Base-by-base conservation (phyloP, 1,139 yeast species). In the Geotrichum carabidarum region DNA sequence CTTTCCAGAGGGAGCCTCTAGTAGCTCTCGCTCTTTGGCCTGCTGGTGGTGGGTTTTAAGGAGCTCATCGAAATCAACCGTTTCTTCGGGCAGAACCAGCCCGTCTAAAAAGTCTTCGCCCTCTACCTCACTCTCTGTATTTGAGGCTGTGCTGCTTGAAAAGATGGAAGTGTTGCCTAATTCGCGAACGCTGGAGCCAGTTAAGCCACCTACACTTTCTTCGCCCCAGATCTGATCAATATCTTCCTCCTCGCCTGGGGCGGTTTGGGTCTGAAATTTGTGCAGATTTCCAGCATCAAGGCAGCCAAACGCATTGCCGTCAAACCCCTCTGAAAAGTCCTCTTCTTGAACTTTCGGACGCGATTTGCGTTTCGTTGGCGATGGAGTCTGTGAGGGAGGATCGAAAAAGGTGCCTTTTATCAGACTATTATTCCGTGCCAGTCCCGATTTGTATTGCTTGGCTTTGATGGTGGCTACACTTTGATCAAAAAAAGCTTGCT, bases 61-160 rank as follows among this genome's bases (percentile, higher is more conserved):
- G 6, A 44, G 43, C 14, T 30, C 43, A 14, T 31, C 37, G 40
- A 56, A 56, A 38, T 56, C 46, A 9, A 55, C 49, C 8, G 35
- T 37, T 22, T 50, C 55, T 8, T 46, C 54, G 8, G 58, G 58
- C 17, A 56, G 36, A 12, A 53, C 46, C 15, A 56, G 36, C 1
- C 58, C 58, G 5, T 56, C 58, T 8, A 56, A 37, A 36, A 56
- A 50, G 44, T 56, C 58, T 15, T 56, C 52, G 14, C 52, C 55
- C 12, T 53, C 56, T 14, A 53, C 37, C 31, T 56, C 58, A 30
- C 54, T 53, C 38, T 53, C 58, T 15, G 56, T 55, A 27, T 35
- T 55, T 6, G 58, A 48, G 6, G 52, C 15, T 1, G 55, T 34
- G 18, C 53, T 35, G 15, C 46, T 42, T 6, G 58, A 56, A 43